A percentile compares a stretch with the other conserved stretches of the same genome.
Conservation (phyloP, 1,139 yeast species). For the Protomyces inundatus region DNA sequence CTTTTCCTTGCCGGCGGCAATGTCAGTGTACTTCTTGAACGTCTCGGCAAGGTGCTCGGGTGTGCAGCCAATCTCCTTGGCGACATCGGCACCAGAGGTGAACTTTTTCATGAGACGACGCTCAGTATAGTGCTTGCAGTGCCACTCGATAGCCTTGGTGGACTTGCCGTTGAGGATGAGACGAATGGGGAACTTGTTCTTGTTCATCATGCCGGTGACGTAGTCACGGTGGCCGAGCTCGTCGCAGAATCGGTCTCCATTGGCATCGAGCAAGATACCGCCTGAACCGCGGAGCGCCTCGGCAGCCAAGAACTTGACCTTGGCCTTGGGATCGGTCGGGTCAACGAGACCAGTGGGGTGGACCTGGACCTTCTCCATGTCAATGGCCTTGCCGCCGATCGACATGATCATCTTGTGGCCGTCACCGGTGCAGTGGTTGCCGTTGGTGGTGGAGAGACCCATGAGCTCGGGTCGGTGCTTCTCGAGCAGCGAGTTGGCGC, state of each 20-base stretch:
- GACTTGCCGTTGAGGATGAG: constrained; percentile 47
- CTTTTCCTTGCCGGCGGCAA: constrained; percentile 45
- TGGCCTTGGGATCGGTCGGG: constrained; percentile 50
- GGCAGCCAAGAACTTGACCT: constrained; percentile 66
- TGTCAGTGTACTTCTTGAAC: constrained; percentile 46
- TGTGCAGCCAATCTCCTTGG: constrained; percentile 45
- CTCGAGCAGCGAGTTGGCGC: constrained; percentile 48
- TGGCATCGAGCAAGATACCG: constrained; percentile 58
- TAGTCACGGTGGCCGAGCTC: constrained; percentile 67
- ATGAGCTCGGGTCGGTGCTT: constrained; percentile 60
- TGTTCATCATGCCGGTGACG: constrained; percentile 58
- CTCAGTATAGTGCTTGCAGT: constrained; percentile 50
- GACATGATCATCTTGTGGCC: constrained; percentile 60
- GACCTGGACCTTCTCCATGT: constrained; percentile 72
- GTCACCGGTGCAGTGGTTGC: constrained; percentile 71
- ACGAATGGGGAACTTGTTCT: constrained; percentile 51
- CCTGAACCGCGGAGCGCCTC: constrained; percentile 77
- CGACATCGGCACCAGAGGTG: constrained; percentile 48
- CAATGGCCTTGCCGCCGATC: constrained; percentile 58
- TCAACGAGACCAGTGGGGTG: constrained; percentile 80
- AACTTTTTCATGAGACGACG: constrained; percentile 58
- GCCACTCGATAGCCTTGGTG: constrained; percentile 47
- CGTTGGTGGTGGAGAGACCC: constrained; percentile 66
- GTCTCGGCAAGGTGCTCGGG: constrained; percentile 41
- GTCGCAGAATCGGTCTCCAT: constrained; percentile 65